A percentile compares a stretch with the other conserved stretches of the same genome.
These are phyloP conservation scores for Tylopilus sp. DNA, from an alignment of 768 basidiomycete genomes.

Conservation along the genomic window DNA sequence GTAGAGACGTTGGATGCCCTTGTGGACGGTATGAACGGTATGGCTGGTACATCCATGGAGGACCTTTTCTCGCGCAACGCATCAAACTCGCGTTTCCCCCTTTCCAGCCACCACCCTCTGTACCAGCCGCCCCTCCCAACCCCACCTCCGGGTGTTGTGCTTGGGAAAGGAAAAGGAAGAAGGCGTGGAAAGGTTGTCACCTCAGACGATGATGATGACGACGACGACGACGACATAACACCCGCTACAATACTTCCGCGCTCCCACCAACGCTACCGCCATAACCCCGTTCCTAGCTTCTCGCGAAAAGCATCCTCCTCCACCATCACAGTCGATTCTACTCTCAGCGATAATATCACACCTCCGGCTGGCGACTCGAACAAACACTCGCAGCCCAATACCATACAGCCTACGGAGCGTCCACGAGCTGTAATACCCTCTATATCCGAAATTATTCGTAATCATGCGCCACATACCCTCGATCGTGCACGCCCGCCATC, in stretches of 20 bases:
- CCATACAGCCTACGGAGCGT: slow-evolving; percentile 24
- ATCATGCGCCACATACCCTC: slow-evolving; percentile 61
- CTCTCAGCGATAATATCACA: slow-evolving; percentile 15
- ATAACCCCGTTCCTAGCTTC: slow-evolving; percentile 17
- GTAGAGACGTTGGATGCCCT: slow-evolving; percentile 88
- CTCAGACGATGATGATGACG: slow-evolving; percentile 55
- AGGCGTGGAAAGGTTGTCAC: slow-evolving; percentile 26
- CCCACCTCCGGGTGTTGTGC: slow-evolving; percentile 74
- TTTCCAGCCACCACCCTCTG: slow-evolving; percentile 65
- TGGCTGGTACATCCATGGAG: slow-evolving; percentile 67
- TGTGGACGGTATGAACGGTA: slow-evolving; percentile 88
- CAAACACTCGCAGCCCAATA: slow-evolving; percentile 7
- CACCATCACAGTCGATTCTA: slow-evolving; percentile 29
- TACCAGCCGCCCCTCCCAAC: slow-evolving; percentile 82
- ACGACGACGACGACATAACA: too few relatives aligned
- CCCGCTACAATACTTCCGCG: slow-evolving; percentile 16
- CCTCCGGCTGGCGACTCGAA: slow-evolving; percentile 8
- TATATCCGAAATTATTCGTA: slow-evolving; percentile 85
- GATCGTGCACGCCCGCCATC: slow-evolving; percentile 47
- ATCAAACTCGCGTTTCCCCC: slow-evolving; percentile 51
- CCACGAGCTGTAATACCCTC: slow-evolving; percentile 63
- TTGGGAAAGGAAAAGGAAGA: slow-evolving; percentile 47
- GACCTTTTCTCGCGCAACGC: slow-evolving; percentile 45
- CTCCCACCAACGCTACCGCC: slow-evolving; percentile 19
- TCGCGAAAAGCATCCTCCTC: slow-evolving; percentile 28